Evolutionary conservation across 2,329 filamentous ascomycete genomes (phyloP).

Genomic region (Tricladium varicosporioides): DNA sequence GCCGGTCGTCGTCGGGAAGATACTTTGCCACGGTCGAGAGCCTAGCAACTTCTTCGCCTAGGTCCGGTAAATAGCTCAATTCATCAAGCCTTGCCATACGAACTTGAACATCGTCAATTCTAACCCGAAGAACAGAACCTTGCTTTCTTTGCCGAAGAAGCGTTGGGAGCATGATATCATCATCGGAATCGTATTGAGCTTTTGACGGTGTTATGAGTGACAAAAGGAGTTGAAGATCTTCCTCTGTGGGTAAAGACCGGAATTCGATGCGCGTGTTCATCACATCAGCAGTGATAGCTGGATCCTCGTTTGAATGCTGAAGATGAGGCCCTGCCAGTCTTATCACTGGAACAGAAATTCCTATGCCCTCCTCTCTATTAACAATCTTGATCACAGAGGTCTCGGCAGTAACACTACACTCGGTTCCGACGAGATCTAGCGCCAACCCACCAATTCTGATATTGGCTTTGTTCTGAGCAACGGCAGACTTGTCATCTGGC

Average conservation of each 20-base stretch:
- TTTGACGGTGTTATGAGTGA: slow-evolving; percentile 89
- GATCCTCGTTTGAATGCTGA: slow-evolving; percentile 49
- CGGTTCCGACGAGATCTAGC: slow-evolving; percentile 74
- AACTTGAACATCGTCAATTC: slow-evolving; percentile 62
- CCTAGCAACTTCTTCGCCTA: slow-evolving; percentile 77
- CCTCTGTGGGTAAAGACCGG: slow-evolving; percentile 68
- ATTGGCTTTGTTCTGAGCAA: slow-evolving; percentile 61
- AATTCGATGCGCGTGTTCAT: slow-evolving; percentile 71
- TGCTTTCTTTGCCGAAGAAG: slow-evolving; percentile 82
- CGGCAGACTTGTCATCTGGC: slow-evolving; percentile 28
- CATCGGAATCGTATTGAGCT: slow-evolving; percentile 80
- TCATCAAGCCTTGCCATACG: slow-evolving; percentile 62
- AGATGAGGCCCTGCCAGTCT: slow-evolving; percentile 69
- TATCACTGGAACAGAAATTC: slow-evolving; percentile 73
- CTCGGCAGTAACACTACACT: slow-evolving; percentile 70
- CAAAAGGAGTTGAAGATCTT: slow-evolving; percentile 78
- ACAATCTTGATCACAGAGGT: slow-evolving; percentile 82
- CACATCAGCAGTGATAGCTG: slow-evolving; percentile 62
- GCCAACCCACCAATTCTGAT: slow-evolving; percentile 72
- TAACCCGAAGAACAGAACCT: slow-evolving; percentile 75
- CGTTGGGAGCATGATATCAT: slow-evolving; percentile 94
- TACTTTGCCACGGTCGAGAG: slow-evolving; percentile 91
- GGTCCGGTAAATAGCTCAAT: slow-evolving; percentile 63
- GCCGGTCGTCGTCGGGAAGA: slow-evolving; percentile 90
- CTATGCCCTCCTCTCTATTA: slow-evolving; percentile 69